These are phyloP conservation scores for Coemansia asiatica DNA, from an alignment of 192 early-diverging fungal genomes.

Conservation along the genomic window DNA sequence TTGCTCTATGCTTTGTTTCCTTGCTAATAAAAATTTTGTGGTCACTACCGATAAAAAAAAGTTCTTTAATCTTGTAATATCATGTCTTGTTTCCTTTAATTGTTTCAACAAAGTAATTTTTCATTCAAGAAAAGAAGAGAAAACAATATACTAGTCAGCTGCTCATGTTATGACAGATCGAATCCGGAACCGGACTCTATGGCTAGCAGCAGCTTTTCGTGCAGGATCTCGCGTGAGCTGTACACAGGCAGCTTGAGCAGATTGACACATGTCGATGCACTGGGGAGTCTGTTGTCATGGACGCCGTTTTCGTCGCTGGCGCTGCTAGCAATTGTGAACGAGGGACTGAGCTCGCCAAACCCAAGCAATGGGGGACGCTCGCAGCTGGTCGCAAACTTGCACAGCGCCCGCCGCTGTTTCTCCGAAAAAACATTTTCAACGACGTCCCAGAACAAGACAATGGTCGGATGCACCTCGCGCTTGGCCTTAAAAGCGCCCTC, in stretches of 20 bases:
- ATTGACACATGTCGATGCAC: slow-evolving; percentile 84
- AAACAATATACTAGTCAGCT: neutral
- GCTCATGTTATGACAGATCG: slow-evolving; percentile 66
- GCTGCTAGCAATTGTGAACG: slow-evolving; percentile 41
- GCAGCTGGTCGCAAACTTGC: slow-evolving; percentile 93
- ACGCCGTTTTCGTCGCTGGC: slow-evolving; percentile 20
- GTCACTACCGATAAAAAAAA: neutral
- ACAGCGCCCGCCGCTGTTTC: slow-evolving; percentile 56
- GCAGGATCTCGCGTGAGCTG: slow-evolving; percentile 50
- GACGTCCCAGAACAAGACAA: slow-evolving; percentile 71
- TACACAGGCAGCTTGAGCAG: slow-evolving; percentile 88
- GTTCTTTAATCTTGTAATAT: too few species aligned
- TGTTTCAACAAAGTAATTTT: too few species aligned
- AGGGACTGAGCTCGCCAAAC: slow-evolving; percentile 62
- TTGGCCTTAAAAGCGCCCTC: slow-evolving; percentile 61
- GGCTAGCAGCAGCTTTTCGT: slow-evolving; percentile 80
- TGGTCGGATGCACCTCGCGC: slow-evolving; percentile 66
- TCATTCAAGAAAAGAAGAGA: too few species aligned
- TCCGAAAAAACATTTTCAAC: slow-evolving; percentile 53
- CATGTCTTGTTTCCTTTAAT: too few species aligned
- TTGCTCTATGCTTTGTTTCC: neutral
- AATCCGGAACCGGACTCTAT: slow-evolving; percentile 89
- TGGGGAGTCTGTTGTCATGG: slow-evolving; percentile 74
- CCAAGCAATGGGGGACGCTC: slow-evolving; percentile 88
- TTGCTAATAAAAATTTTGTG: slow-evolving; percentile 3